These are phyloP conservation scores for Aurantiochytrium sp. DNA, from an alignment of 108 stramenopile genomes.

Conservation along the genomic window DNA sequence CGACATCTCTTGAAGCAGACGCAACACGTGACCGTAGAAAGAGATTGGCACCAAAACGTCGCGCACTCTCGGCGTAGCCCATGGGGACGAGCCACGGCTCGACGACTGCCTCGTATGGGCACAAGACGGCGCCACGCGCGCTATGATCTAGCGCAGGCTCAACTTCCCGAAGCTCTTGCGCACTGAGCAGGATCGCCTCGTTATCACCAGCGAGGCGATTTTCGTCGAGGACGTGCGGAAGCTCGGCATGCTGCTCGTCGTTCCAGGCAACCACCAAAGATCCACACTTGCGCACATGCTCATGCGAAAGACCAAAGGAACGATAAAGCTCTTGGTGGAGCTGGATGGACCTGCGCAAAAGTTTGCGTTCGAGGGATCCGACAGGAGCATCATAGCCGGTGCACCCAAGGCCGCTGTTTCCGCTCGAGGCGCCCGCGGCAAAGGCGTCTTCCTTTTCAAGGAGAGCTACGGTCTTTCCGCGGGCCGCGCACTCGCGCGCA, in stretches of 20 bases:
- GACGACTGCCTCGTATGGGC: conserved; percentile 67
- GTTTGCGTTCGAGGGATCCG: conserved; percentile 60
- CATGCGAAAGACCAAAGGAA: conserved; percentile 62
- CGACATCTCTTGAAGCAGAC: not conserved
- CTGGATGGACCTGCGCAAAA: conserved; percentile 56
- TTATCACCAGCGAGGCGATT: conserved; percentile 64
- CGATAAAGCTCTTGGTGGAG: conserved; percentile 56
- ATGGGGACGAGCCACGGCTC: conserved; percentile 74
- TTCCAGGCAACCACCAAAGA: conserved; percentile 3
- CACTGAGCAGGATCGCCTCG: conserved; percentile 43
- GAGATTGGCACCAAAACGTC: conserved; percentile 53
- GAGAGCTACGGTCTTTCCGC: conserved; percentile 52
- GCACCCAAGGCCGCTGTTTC: conserved; percentile 65
- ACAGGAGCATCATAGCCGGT: conserved; percentile 68
- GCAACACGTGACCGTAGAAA: conserved; percentile 25
- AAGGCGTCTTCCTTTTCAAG: conserved; percentile 57
- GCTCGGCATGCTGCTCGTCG: not conserved
- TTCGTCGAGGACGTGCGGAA: conserved; percentile 45
- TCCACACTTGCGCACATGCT: conserved; percentile 10
- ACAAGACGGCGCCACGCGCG: conserved; percentile 58
- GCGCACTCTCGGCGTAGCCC: conserved; percentile 57
- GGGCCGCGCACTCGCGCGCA: conserved; percentile 51
- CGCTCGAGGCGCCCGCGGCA: conserved; percentile 49
- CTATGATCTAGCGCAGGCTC: conserved; percentile 49
- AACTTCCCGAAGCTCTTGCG: conserved; percentile 31